phyloP scores from a whole-genome alignment of 495 filamentous ascomycete genomes.

The Endocarpon pusillum region DNA sequence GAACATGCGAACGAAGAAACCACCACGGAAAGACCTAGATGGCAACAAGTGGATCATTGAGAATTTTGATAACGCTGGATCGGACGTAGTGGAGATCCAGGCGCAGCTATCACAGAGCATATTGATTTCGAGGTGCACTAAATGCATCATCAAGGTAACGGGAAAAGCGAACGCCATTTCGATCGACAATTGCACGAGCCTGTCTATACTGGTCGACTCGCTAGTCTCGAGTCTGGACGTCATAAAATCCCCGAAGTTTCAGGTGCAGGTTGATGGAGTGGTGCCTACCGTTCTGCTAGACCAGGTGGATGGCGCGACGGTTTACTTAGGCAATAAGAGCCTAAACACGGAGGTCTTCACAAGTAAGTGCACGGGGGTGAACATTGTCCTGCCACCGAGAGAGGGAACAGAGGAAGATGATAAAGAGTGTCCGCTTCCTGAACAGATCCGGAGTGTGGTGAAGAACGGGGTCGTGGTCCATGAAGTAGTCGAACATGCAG shows the following conservation, averaged over 20 bases:
- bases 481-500: constrained; percentile 82
- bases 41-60: constrained; percentile 94
- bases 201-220: constrained; percentile 73
- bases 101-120: constrained; percentile 75
- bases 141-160: constrained; percentile 71
- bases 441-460: constrained; percentile 72
- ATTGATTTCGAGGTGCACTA: constrained; percentile 77
- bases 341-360: constrained; percentile 65
- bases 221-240: constrained; percentile 84
- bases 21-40: constrained; percentile 77
- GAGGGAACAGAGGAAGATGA: constrained; percentile 51
- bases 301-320: constrained; percentile 74
- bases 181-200: constrained; percentile 71
- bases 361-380: constrained; percentile 68
- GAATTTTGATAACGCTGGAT: constrained; percentile 66
- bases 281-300: constrained; percentile 81
- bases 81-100: constrained; percentile 53
- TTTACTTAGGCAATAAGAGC: constrained; percentile 72
- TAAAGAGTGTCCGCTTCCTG: constrained; percentile 68
- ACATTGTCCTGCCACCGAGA: constrained; percentile 59
- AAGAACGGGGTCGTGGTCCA: constrained; percentile 58
- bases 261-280: constrained; percentile 67
- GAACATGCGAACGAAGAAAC: constrained; percentile 84
- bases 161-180: constrained; percentile 93
- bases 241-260: constrained; percentile 86